These are phyloP conservation scores for Talaromyces atroroseus DNA, from an alignment of 2,329 filamentous ascomycete species.

Conservation along the genomic window DNA sequence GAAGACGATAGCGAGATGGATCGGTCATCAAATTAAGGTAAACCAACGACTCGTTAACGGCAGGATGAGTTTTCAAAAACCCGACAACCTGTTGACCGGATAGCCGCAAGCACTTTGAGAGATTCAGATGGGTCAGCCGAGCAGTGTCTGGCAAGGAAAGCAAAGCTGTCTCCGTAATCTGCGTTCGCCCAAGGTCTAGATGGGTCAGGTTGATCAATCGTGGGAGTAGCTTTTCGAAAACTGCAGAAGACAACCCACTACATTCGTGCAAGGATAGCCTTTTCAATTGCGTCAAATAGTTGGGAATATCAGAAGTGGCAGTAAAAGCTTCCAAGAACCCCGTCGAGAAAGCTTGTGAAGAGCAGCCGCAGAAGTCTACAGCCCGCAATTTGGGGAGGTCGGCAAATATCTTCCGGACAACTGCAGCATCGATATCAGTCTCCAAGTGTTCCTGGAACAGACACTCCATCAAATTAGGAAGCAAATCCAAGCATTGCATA, in stretches of 20 bases:
- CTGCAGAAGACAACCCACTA: slow-evolving; percentile 59
- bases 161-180: slow-evolving; percentile 67
- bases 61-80: slow-evolving; percentile 66
- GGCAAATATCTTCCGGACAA: slow-evolving; percentile 66
- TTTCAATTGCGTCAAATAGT: slow-evolving; percentile 54
- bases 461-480: slow-evolving; percentile 70
- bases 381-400: slow-evolving; percentile 60
- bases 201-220: slow-evolving; percentile 66
- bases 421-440: slow-evolving; percentile 63
- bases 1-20: slow-evolving; percentile 64
- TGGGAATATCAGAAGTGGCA: slow-evolving; percentile 41
- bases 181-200: slow-evolving; percentile 72
- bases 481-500: slow-evolving; percentile 63
- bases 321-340: slow-evolving; percentile 56
- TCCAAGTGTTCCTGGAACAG: slow-evolving; percentile 76
- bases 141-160: slow-evolving; percentile 66
- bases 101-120: slow-evolving; percentile 69
- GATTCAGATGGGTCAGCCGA: slow-evolving; percentile 68
- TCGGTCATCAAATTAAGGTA: slow-evolving; percentile 71
- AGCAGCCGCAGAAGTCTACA: slow-evolving; percentile 72
- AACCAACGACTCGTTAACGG: slow-evolving; percentile 58
- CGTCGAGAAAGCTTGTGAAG: slow-evolving; percentile 61
- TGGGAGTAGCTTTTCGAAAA: slow-evolving; percentile 67
- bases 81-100: slow-evolving; percentile 61
- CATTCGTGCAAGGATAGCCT: slow-evolving; percentile 75